Evolutionary conservation across 1,284 basidiomycete species (phyloP).

Genomic region (Microbotryum lychnidis-dioicae): DNA sequence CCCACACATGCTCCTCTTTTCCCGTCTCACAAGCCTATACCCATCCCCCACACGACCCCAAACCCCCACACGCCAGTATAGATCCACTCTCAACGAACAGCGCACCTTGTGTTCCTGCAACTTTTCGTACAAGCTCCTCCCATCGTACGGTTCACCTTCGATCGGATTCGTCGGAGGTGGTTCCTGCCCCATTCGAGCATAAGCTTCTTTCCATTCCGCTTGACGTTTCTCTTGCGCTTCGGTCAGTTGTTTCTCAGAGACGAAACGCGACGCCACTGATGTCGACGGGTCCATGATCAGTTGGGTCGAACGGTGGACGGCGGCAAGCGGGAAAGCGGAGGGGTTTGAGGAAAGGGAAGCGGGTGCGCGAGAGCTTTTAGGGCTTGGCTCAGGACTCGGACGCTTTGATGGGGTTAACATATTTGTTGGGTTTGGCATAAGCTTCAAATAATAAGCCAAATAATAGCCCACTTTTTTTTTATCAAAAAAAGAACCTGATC

Average conservation of each 20-base stretch:
- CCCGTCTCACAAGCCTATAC: no score
- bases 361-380: no score
- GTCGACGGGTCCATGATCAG: conserved; percentile 6
- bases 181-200: conserved; percentile 80
- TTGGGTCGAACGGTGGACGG: no score
- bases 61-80: not conserved
- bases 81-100: conserved; percentile 4
- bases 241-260: conserved; percentile 68
- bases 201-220: conserved; percentile 86
- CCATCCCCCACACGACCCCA: not conserved
- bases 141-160: conserved; percentile 66
- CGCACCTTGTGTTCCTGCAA: conserved; percentile 68
- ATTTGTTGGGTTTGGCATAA: no score
- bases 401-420: no score
- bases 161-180: conserved; percentile 62
- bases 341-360: no score
- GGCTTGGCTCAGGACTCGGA: no score
- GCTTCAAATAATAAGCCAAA: no score
- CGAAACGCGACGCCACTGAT: conserved; percentile 43
- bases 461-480: no score
- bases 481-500: no score
- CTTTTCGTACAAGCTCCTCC: conserved; percentile 84
- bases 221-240: conserved; percentile 64
- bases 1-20: no score
- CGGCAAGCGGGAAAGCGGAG: no score